Evolutionary conservation across 2,329 filamentous ascomycete genomes (phyloP), one percentile per base, ranked within the genome.

Genomic region (Aspergillus pseudoterreus): DNA sequence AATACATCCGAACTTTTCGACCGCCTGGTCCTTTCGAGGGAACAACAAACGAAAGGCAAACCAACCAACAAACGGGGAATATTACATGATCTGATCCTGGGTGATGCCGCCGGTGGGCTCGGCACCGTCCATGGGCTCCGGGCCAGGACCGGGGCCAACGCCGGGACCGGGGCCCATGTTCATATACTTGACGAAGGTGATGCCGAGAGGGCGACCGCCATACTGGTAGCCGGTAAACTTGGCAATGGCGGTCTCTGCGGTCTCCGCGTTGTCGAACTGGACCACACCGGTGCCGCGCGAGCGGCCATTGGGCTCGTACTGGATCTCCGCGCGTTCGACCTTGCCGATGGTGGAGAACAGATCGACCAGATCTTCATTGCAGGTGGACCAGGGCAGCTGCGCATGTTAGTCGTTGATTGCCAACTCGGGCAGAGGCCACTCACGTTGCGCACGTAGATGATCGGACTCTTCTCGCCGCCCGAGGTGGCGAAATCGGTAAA

Each of bases 141-240:
- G 27, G 57, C 75, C 77, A 17, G 71, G 75, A 42, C 75, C 75
- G 45, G 79, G 79, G 38, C 82, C 80, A 47, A 82, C 78, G 14
- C 19, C 19, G 15, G 39, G 39, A 22, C 39, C 39, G 45, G 79
- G 79, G 38, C 83, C 80, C 48, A 82, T 78, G 68, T 87, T 92
- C 59, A 89, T 78, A 73, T 97, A 97, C 74, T 94, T 95, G 77
- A 96, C 92, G 67, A 89, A 97, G 71, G 86, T 92, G 65, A 99
- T 80, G 52, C 92, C 91, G 54, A 99, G 85, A 63, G 94, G 94
- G 60, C 94, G 90, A 50, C 92, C 92, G 59, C 94, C 94, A 65
- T 99, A 99, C 71, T 96, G 90, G 70, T 99, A 99, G 51, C 91
- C 91, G 62, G 94, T 92, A 77, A 99, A 99, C 72, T 99, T 99